These are phyloP conservation scores for Plasmodium billcollinsi DNA, from an alignment of 169 alveolate species.

Conservation along the genomic window DNA sequence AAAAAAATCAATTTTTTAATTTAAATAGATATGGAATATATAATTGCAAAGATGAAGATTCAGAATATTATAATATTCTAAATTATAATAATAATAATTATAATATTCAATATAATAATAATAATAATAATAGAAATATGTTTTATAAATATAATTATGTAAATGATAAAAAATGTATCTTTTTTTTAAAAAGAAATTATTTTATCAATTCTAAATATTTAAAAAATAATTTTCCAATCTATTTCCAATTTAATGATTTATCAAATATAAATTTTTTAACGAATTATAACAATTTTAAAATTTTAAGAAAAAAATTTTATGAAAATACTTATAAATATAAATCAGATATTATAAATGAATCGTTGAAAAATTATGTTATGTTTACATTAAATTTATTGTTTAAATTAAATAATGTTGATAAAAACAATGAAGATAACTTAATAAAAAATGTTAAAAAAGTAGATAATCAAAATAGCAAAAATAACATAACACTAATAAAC, in stretches of 20 bases:
- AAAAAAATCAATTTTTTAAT: conserved; percentile 17
- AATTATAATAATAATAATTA: not conserved
- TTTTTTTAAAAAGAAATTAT: conserved; percentile 43
- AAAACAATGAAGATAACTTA: not conserved
- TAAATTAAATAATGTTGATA: conserved; percentile 17
- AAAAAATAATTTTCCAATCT: conserved; percentile 25
- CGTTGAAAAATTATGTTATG: conserved; percentile 14
- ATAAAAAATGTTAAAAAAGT: not conserved
- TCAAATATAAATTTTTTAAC: conserved; percentile 50
- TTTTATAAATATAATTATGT: conserved; percentile 8
- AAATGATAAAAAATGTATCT: conserved; percentile 13
- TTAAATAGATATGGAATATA: conserved; percentile 47
- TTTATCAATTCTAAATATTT: conserved; percentile 33
- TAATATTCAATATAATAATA: not conserved
- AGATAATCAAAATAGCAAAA: not conserved
- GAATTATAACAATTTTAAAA: not conserved
- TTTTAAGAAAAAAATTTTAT: conserved; percentile 19
- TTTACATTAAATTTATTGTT: conserved; percentile 13
- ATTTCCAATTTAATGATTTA: conserved; percentile 73
- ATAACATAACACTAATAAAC: too few relatives aligned
- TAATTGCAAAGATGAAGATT: not conserved
- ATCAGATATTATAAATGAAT: conserved; percentile 7
- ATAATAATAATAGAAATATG: conserved; percentile 11
- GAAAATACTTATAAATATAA: conserved; percentile 14
- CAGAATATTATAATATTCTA: too few relatives aligned